Conservation (phyloP, 306 rosid genomes). For the Sophora flavescens region DNA sequence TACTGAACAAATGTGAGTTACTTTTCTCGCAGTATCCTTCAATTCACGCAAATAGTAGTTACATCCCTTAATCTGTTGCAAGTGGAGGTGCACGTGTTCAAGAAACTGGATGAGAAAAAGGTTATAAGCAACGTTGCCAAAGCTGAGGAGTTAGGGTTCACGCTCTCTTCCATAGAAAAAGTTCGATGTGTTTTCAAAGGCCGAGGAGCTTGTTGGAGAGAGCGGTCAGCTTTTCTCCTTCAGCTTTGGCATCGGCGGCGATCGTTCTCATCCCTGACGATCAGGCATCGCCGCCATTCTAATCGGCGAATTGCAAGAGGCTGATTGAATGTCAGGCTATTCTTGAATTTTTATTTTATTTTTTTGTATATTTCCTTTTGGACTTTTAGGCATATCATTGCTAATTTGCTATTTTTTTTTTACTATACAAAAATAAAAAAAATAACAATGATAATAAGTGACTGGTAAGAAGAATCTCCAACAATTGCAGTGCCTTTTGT, state of each 20-base stretch:
- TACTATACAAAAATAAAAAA: neutral
- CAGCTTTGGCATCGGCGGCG: slow-evolving; percentile 72
- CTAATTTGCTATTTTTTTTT: neutral
- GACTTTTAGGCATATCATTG: neutral
- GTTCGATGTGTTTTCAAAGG: slow-evolving; percentile 84
- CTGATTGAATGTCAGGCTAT: slow-evolving; percentile 58
- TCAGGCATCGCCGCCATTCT: slow-evolving; percentile 75
- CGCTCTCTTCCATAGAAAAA: slow-evolving; percentile 90
- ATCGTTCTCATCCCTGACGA: slow-evolving; percentile 83
- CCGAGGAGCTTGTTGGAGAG: slow-evolving; percentile 82
- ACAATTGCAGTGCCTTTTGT: too few relatives aligned
- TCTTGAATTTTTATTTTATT: neutral
- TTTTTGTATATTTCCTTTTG: neutral
- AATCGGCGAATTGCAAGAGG: slow-evolving; percentile 85
- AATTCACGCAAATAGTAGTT: neutral
- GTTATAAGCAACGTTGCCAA: slow-evolving; percentile 91
- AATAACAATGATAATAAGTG: neutral
- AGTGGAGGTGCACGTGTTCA: slow-evolving; percentile 93
- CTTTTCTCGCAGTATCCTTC: slow-evolving; percentile 3
- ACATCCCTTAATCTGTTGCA: slow-evolving; percentile 24
- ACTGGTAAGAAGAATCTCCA: too few relatives aligned
- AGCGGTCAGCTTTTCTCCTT: slow-evolving; percentile 63
- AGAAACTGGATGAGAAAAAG: slow-evolving; percentile 82
- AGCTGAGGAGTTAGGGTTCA: slow-evolving; percentile 83
- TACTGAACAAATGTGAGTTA: slow-evolving; percentile 73